Evolutionary conservation across 2,329 filamentous ascomycete genomes (phyloP).

Genomic region (Phaeosphaeriaceae sp.): DNA sequence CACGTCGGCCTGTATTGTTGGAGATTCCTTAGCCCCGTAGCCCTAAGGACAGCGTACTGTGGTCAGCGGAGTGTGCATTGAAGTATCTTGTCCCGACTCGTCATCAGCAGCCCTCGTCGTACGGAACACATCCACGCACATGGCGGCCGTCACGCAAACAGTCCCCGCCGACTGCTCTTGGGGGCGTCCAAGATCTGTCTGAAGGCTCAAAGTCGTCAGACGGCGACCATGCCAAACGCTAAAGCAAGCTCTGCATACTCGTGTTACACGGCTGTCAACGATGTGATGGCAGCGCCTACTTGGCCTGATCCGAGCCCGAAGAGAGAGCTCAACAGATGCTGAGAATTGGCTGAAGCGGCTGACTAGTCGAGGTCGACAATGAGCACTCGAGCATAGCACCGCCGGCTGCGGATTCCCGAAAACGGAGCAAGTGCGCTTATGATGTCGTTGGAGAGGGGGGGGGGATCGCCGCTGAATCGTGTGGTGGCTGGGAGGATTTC

Average conservation of each 20-base stretch:
- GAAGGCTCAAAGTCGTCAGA: conserved; percentile 28
- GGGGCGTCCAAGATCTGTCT: conserved; percentile 23
- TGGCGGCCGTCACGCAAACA: conserved; percentile 35
- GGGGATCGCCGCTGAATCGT: conserved; percentile 37
- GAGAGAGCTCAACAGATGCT: conserved; percentile 9
- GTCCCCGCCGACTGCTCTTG: conserved; percentile 13
- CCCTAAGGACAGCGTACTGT: conserved; percentile 11
- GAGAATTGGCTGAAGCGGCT: background rate
- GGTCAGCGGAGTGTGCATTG: conserved; percentile 9
- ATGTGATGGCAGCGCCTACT: conserved; percentile 1
- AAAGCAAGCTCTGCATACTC: conserved; percentile 28
- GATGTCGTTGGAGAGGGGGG: conserved; percentile 26
- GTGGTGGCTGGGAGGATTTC: conserved; percentile 41
- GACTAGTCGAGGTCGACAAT: background rate
- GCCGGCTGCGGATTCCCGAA: background rate
- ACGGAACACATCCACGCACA: conserved; percentile 40
- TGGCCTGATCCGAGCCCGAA: conserved; percentile 4
- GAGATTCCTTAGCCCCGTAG: conserved; percentile 38
- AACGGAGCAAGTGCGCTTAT: conserved; percentile 9
- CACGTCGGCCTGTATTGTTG: conserved; percentile 22
- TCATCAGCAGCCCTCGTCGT: conserved; percentile 23
- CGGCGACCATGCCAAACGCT: conserved; percentile 26
- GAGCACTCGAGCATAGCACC: background rate
- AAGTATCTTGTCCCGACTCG: conserved; percentile 14
- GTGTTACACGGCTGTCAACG: conserved; percentile 28